Conservation (phyloP, 2,329 filamentous ascomycete species). For the Thielaviopsis musarum region DNA sequence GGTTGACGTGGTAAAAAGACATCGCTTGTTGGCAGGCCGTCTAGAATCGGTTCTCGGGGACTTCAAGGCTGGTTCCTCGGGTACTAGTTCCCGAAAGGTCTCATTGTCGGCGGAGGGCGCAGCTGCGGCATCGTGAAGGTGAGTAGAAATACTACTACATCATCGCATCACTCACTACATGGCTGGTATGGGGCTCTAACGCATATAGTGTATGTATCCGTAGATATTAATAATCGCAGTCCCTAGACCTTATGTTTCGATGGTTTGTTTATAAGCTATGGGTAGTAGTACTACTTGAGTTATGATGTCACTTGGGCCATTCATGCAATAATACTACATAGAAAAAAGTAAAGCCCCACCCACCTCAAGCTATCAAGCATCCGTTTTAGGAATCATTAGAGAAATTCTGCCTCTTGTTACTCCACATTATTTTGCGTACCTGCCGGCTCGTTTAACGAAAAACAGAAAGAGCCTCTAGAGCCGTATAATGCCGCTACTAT, state of each 20-base stretch:
- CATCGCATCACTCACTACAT: neutral
- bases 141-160: neutral
- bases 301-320: neutral
- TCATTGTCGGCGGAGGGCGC: neutral
- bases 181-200: neutral
- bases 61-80: slow-evolving; percentile 20
- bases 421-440: neutral
- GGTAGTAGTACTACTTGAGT: neutral
- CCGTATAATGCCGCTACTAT: neutral
- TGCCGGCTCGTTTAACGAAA: neutral
- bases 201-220: neutral
- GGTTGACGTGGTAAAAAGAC: slow-evolving; percentile 78
- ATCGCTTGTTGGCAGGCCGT: slow-evolving; percentile 67
- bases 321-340: neutral
- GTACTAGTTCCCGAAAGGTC: slow-evolving; percentile 7
- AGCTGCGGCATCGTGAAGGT: neutral
- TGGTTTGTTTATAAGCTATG: neutral
- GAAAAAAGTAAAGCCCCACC: neutral
- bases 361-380: neutral
- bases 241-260: neutral
- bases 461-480: neutral
- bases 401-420: neutral
- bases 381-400: neutral
- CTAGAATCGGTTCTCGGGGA: slow-evolving; percentile 51
- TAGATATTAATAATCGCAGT: neutral